These are phyloP conservation scores for Pythium phragmitis DNA, from an alignment of 352 stramenopile species.

Conservation along the genomic window DNA sequence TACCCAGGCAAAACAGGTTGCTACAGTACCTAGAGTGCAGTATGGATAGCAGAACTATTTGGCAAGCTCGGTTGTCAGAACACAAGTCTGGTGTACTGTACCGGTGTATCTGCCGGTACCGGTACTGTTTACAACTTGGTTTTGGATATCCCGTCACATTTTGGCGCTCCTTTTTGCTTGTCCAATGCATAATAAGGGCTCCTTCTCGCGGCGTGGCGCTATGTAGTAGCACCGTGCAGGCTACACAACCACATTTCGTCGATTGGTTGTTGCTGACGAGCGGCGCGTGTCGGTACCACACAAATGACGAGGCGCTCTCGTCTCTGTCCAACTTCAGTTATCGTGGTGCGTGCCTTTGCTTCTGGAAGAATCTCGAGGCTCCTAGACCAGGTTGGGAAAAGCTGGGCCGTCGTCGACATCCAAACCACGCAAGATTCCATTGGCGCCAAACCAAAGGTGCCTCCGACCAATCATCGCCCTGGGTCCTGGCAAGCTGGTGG, in stretches of 20 bases:
- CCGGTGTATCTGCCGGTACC: background rate
- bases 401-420: constrained; percentile 17
- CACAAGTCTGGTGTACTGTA: background rate
- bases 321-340: constrained; percentile 3
- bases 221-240: no score
- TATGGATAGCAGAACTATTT: background rate
- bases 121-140: background rate
- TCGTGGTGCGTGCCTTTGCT: constrained; percentile 16
- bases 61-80: background rate
- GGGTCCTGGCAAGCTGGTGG: background rate
- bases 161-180: background rate
- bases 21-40: background rate
- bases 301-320: background rate
- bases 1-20: background rate
- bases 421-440: constrained; percentile 18
- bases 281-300: constrained; percentile 10
- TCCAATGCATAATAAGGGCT: background rate
- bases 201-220: background rate
- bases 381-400: background rate
- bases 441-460: constrained; percentile 2
- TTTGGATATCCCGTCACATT: background rate
- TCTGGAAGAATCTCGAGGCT: constrained; percentile 13
- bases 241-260: background rate
- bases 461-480: constrained; percentile 17
- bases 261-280: background rate